phyloP scores from a whole-genome alignment of 805 yeast genomes.

The Teunomyces cretensis region DNA sequence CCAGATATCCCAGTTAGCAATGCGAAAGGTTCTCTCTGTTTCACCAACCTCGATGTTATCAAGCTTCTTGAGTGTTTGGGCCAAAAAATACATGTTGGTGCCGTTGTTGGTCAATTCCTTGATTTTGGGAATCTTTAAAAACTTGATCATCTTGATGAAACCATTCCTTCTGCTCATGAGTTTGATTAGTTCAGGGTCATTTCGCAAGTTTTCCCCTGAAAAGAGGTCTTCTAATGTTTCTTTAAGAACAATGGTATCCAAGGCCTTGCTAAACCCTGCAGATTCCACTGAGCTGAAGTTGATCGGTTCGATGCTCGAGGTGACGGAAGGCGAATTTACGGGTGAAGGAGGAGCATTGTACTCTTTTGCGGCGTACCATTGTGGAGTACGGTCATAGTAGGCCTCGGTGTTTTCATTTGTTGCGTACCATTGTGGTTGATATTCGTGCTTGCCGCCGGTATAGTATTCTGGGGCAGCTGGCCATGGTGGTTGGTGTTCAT shows the following conservation, averaged over 20 bases:
- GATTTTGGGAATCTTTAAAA: slow-evolving; percentile 17
- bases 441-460: too few species aligned
- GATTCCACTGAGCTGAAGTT: not conserved
- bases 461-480: too few species aligned
- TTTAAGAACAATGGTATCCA: not conserved
- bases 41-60: slow-evolving; percentile 15
- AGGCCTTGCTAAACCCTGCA: not conserved
- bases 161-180: slow-evolving; percentile 17
- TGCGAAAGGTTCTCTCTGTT: slow-evolving; percentile 10
- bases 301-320: not conserved
- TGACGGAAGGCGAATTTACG: not conserved
- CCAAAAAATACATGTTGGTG: slow-evolving; percentile 10
- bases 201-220: slow-evolving; percentile 21
- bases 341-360: too few species aligned
- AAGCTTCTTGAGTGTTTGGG: slow-evolving; percentile 8
- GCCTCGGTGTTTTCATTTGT: too few species aligned
- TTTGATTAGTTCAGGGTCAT: slow-evolving; percentile 19
- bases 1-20: slow-evolving; percentile 20
- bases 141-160: slow-evolving; percentile 12
- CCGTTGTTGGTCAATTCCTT: slow-evolving; percentile 15
- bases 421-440: too few species aligned
- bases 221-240: slow-evolving; percentile 21
- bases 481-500: not conserved
- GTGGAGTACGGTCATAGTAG: too few species aligned
- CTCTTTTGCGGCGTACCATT: too few species aligned